phyloP scores from a whole-genome alignment of 306 rosid species.

The Medicago ruthenica region DNA sequence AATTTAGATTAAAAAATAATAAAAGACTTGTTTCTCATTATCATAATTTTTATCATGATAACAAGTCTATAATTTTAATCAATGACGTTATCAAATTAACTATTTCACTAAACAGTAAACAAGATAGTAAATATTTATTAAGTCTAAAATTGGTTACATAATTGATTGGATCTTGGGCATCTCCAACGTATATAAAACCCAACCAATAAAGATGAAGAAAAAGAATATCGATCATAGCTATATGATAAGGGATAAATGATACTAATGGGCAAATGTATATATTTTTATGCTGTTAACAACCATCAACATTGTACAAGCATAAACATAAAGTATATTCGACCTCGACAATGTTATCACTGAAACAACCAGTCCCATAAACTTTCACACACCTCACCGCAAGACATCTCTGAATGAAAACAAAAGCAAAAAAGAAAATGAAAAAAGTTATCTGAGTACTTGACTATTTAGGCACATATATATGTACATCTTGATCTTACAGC shows the following conservation, averaged over 20 bases:
- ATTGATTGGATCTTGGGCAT: too few species aligned
- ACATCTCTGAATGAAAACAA: slow-evolving; percentile 28
- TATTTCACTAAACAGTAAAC: too few species aligned
- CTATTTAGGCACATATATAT: slow-evolving; percentile 36
- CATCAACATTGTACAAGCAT: slow-evolving; percentile 9
- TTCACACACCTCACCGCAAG: slow-evolving; percentile 17
- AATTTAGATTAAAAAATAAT: too few species aligned
- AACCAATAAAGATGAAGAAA: not conserved
- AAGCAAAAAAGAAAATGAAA: slow-evolving; percentile 25
- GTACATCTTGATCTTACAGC: slow-evolving; percentile 38
- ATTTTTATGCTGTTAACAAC: not conserved
- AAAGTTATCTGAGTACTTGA: slow-evolving; percentile 47
- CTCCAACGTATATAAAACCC: too few species aligned
- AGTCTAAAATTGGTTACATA: too few species aligned
- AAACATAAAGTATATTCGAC: slow-evolving; percentile 20
- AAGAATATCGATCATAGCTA: too few species aligned
- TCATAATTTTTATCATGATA: too few species aligned
- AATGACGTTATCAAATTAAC: too few species aligned
- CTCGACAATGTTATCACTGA: slow-evolving; percentile 17
- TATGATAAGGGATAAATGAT: too few species aligned
- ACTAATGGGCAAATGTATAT: not conserved
- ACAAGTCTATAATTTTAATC: too few species aligned
- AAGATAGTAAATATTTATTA: too few species aligned
- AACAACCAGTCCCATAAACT: slow-evolving; percentile 8
- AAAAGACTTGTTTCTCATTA: too few species aligned